Evolutionary conservation across 2,329 filamentous ascomycete genomes (phyloP).

Genomic region (Exophiala aquamarina): DNA sequence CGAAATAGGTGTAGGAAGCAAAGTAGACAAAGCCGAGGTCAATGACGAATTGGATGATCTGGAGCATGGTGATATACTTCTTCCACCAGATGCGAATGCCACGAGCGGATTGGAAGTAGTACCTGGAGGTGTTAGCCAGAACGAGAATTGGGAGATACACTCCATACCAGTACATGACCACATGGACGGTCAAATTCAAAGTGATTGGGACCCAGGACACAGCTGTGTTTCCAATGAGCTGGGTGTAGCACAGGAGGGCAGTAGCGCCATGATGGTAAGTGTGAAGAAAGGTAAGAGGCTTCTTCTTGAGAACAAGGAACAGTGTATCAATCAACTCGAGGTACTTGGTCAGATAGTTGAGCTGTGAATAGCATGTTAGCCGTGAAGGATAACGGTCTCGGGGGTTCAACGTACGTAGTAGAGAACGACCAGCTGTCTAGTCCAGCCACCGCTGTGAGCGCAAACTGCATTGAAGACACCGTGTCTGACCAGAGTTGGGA

Average conservation of each 20-base stretch:
- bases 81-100: slow-evolving; percentile 99
- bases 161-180: slow-evolving; percentile 99
- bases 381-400: too few relatives aligned
- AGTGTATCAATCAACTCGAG: slow-evolving; percentile 92
- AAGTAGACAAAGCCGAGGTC: slow-evolving; percentile 99
- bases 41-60: slow-evolving; percentile 96
- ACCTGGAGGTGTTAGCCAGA: slow-evolving; percentile 79
- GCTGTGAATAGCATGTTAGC: slow-evolving; percentile 59
- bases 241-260: slow-evolving; percentile 95
- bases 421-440: slow-evolving; percentile 83
- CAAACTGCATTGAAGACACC: slow-evolving; percentile 92
- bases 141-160: not conserved
- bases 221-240: slow-evolving; percentile 86
- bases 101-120: slow-evolving; percentile 98
- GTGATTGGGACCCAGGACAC: slow-evolving; percentile 95
- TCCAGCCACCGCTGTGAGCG: slow-evolving; percentile 77
- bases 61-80: slow-evolving; percentile 97
- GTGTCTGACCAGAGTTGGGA: slow-evolving; percentile 75
- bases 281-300: slow-evolving; percentile 97
- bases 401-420: slow-evolving; percentile 80
- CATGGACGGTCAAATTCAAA: slow-evolving; percentile 90
- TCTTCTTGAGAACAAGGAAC: slow-evolving; percentile 99
- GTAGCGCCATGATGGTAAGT: slow-evolving; percentile 98
- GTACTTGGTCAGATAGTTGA: slow-evolving; percentile 98
- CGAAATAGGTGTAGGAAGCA: slow-evolving; percentile 98